Evolutionary conservation across 169 alveolate genomes (phyloP).

Genomic region (Blepharisma undulans): DNA sequence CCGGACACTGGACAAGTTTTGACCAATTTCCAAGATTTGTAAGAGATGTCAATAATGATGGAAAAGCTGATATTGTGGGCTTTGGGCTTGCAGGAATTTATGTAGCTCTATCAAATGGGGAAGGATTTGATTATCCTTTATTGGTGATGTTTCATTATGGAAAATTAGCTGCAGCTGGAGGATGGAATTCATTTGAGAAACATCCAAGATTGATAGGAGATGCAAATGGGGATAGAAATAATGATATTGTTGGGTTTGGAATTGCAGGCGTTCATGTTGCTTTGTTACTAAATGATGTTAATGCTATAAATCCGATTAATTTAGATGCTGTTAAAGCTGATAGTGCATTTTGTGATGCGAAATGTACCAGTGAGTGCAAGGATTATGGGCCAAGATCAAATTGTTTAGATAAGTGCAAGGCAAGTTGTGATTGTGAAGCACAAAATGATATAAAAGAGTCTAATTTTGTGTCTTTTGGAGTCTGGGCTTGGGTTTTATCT

Average conservation of each 20-base stretch:
- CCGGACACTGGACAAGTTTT: background rate
- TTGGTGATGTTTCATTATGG: background rate
- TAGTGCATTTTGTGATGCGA: background rate
- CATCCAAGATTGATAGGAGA: background rate
- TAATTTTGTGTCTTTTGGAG: background rate
- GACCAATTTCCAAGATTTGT: background rate
- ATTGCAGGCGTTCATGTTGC: background rate
- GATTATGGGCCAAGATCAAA: background rate
- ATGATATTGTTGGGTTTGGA: background rate
- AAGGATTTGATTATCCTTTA: background rate
- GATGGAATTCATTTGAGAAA: background rate
- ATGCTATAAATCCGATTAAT: background rate
- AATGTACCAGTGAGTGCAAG: background rate
- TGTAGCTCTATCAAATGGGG: background rate
- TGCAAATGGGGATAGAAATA: background rate
- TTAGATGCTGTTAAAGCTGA: background rate
- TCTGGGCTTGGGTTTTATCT: background rate
- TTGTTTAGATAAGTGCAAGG: background rate
- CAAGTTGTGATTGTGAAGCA: background rate
- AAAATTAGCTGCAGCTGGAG: background rate
- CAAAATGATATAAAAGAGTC: background rate
- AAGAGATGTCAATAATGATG: background rate
- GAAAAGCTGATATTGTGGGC: background rate
- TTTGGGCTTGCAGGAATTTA: background rate
- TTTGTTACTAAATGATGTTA: background rate